Base-by-base conservation (phyloP, 2,329 filamentous ascomycete species). In the Colletotrichum spaethianum region DNA sequence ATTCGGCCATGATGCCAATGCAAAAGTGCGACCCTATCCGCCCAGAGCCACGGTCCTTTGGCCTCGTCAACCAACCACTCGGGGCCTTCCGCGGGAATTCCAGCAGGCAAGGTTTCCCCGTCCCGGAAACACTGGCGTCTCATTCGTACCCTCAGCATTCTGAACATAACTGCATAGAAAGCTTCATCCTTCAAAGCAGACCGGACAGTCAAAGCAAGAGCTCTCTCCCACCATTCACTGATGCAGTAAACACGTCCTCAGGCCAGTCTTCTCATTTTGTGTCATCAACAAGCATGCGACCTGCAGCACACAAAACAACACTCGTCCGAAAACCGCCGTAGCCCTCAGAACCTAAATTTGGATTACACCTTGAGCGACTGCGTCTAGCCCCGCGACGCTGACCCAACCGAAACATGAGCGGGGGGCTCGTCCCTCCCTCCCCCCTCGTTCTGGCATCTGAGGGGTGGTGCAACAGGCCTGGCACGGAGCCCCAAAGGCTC, bases 291-390 rank as follows among this genome's bases (percentile, higher is more conserved):
- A 72, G 69, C 69, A 56, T 63, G 66, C 69, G 52, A 55, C 50
- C 65, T 72, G 69, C 69, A 72, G 69, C 65, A 72, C 65, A 72
- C 53, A 68, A 72, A 72, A 72, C 69, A 72, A 16, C 33, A 2
- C 44, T 48, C 65, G 53, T 69, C 69, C 69, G 69, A 72, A 63
- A 60, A 64, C 44, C 53, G 60, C 69, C 59, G 59, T 59, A 55
- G 55, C 38, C n/a, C 53, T 28, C 53, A 38, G 60, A 72, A 63
- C 60, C 59, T 72, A 64, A 60, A 28, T 42, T 59, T 60, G 65
- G 59, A 63, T 20, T 65, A 60, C 52, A 62, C 28, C 28, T 59
- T 20, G 57, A 50, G 28, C n/a, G 42, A 53, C 67, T 59, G 31
- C 28, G 52, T 26, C 62, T 55, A 61, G 62, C 53, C 55, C 56